Conservation (phyloP, 139 green algal genomes). For the Parachlorella kessleri region DNA sequence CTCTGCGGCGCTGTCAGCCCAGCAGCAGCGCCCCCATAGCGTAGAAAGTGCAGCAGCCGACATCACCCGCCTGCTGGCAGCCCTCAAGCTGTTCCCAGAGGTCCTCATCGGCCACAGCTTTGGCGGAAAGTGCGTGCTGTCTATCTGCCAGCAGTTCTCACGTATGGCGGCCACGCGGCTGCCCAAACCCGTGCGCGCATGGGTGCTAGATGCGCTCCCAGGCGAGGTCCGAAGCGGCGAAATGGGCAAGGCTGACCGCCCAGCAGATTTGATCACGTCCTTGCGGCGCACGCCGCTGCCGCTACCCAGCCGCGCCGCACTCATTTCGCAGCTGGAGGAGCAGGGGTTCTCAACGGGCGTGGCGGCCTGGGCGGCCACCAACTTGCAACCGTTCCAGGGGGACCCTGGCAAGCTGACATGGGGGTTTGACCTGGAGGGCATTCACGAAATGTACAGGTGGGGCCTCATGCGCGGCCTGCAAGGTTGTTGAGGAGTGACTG, state of each 20-base stretch:
- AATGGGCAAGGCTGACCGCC: conserved; percentile 66
- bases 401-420: conserved; percentile 56
- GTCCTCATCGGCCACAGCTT: conserved; percentile 94
- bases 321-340: conserved; percentile 54
- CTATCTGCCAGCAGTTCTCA: conserved; percentile 89
- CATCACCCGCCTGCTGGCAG: conserved; percentile 72
- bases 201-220: conserved; percentile 91
- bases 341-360: conserved; percentile 51
- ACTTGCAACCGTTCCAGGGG: conserved; percentile 62
- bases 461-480: too few relatives aligned
- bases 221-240: conserved; percentile 70
- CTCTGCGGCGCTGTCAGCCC: conserved; percentile 45
- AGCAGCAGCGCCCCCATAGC: conserved; percentile 44
- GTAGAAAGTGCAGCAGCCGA: conserved; percentile 75
- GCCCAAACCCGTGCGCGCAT: conserved; percentile 54
- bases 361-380: conserved; percentile 84
- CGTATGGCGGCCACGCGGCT: conserved; percentile 9
- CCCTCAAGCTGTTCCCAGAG: conserved; percentile 85
- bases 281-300: conserved; percentile 72
- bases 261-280: conserved; percentile 73
- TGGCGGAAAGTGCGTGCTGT: conserved; percentile 92
- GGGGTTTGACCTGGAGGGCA: conserved; percentile 89
- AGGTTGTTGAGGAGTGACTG: too few relatives aligned
- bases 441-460: conserved; percentile 80
- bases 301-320: conserved; percentile 45